A percentile compares a stretch with the other conserved stretches of the same genome.
These are phyloP conservation scores for Skeletonema grethae DNA, from an alignment of 108 stramenopile species.

Conservation along the genomic window DNA sequence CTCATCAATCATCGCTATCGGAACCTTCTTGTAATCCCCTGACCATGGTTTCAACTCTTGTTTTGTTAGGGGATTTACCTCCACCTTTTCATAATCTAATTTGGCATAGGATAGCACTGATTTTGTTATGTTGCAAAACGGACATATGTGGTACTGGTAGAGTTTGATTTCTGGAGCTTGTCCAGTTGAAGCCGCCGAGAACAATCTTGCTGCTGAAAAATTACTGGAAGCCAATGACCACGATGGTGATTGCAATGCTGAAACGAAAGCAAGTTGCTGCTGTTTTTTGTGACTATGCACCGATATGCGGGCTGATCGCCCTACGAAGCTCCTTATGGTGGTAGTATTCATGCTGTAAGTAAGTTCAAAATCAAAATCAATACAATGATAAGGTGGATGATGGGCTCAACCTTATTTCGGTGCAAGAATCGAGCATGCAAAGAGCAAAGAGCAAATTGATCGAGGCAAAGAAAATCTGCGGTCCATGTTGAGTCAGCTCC, in stretches of 20 bases:
- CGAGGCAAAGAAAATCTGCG: neutral
- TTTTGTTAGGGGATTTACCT: conserved; percentile 95
- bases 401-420: too few relatives aligned
- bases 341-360: neutral
- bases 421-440: too few relatives aligned
- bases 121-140: conserved; percentile 90
- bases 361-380: neutral
- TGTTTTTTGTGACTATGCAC: neutral
- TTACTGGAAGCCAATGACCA: neutral
- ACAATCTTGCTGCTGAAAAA: neutral
- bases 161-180: conserved; percentile 50
- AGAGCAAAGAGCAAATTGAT: too few relatives aligned
- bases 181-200: conserved; percentile 14
- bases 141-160: conserved; percentile 93
- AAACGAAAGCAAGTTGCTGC: neutral
- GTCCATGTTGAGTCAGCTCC: neutral
- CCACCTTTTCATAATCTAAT: conserved; percentile 60
- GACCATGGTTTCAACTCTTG: conserved; percentile 75
- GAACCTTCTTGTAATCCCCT: conserved; percentile 86
- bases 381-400: too few relatives aligned
- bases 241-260: neutral
- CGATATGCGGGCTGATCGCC: neutral
- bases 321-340: neutral
- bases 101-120: conserved; percentile 68
- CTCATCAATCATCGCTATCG: conserved; percentile 71